Evolutionary conservation across 352 stramenopile genomes (phyloP), one percentile per base, ranked within the genome.

Genomic region (Globisporangium perplexum): DNA sequence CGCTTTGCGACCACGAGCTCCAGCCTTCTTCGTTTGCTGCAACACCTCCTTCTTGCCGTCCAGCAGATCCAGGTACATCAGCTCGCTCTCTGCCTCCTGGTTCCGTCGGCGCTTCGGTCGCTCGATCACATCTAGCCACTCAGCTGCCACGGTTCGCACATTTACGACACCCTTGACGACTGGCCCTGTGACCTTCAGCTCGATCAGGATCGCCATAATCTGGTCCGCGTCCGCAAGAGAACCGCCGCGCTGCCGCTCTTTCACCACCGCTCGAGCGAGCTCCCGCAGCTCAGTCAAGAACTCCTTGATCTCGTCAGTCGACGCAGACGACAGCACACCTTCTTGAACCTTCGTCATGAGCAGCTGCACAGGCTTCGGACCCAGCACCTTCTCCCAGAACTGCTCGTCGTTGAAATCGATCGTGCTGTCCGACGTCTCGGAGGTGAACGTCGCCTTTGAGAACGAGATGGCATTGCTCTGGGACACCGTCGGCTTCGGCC

Each of bases 391-490:
- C 53, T 96, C 86, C 84, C 84, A 95, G 31, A 96, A 93, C 50
- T 94, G 83, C n/a, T 93, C 85, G 49, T 95, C 86, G 45, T 96
- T 93, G 44, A 93, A 93, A 64, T 96, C 86, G 49, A 95, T 95
- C 20, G 78, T 94, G 7, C 77, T 78, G 63, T 96, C 87, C 5
- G 86, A 85, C 7, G 83, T 85, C 57, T 96, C 85, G 4, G 87
- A 77, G 14, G 84, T 95, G 54, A 96, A 96, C 4, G 77, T 83
- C 31, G 86, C 86, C 57, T 96, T 96, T 4, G 86, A 94, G 51
- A 96, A 96, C 7, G 84, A 94, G 10, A 96, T 58, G 33, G 84
- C 84, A 45, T 56, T 86, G 26, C 65, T 83, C 48, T 88, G 79
- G 0, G 66, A 72, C 46, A 63, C 62, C 11, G 58, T 69, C 2